phyloP scores from a whole-genome alignment of 306 rosid genomes.

The Lathyrus tuberosus region DNA sequence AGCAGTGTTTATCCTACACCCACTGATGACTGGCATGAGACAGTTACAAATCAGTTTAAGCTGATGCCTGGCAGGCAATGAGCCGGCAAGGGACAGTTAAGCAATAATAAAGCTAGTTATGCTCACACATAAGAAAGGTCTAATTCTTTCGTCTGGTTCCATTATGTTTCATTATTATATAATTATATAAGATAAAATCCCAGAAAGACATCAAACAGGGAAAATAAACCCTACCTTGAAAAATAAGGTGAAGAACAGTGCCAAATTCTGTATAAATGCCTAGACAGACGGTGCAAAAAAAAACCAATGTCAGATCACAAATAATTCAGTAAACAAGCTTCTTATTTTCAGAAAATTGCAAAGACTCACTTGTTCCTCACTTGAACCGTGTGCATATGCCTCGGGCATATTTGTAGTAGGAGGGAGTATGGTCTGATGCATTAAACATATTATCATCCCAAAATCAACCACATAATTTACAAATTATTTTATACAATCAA shows the following conservation, averaged over 20 bases:
- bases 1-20: neutral
- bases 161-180: constrained; percentile 27
- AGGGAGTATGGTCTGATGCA: constrained; percentile 70
- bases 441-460: constrained; percentile 1
- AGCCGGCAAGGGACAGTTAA: neutral
- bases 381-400: constrained; percentile 85
- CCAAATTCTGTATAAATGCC: constrained; percentile 97
- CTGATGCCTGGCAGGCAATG: neutral
- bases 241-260: constrained; percentile 89
- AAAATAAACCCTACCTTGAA: constrained; percentile 59
- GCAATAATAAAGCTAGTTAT: constrained; percentile 9
- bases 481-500: constrained; percentile 3
- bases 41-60: constrained; percentile 5
- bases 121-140: neutral
- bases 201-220: neutral
- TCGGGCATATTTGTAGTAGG: constrained; percentile 80
- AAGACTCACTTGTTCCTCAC: constrained; percentile 79
- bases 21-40: neutral
- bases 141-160: constrained; percentile 10
- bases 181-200: neutral
- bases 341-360: neutral
- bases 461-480: constrained; percentile 32
- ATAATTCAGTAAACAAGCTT: constrained; percentile 1
- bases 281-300: constrained; percentile 29
- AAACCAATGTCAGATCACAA: constrained; percentile 23